These are phyloP conservation scores for Lizanozyma gosingica DNA, from an alignment of 1,139 yeast species.

Conservation along the genomic window DNA sequence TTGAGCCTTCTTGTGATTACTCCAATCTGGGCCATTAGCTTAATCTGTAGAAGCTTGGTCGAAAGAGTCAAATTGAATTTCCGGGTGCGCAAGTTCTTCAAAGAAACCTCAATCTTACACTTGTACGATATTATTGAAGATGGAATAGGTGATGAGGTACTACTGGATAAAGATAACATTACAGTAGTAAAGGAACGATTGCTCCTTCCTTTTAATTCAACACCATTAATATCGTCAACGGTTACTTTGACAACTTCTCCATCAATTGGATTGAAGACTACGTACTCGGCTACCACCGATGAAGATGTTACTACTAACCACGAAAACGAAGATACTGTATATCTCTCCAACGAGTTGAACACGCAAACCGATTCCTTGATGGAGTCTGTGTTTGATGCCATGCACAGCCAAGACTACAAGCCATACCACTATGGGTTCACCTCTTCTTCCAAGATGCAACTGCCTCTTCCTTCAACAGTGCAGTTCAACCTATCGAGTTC, in stretches of 20 bases:
- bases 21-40: conserved; percentile 47
- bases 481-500: not conserved
- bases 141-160: conserved; percentile 1
- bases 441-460: not conserved
- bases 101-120: conserved; percentile 21
- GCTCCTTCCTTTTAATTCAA: too few relatives aligned
- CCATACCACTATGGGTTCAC: conserved; percentile 13
- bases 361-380: conserved; percentile 51
- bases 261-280: too few relatives aligned
- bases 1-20: conserved; percentile 34
- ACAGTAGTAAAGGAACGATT: not conserved
- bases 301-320: conserved; percentile 10
- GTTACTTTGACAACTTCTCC: too few relatives aligned
- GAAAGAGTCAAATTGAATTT: conserved; percentile 28
- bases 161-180: not conserved
- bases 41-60: conserved; percentile 34
- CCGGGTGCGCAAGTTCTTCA: conserved; percentile 23
- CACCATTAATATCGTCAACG: too few relatives aligned
- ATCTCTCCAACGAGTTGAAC: conserved; percentile 17
- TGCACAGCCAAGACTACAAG: conserved; percentile 22
- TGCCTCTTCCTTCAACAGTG: not conserved
- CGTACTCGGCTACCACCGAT: conserved; percentile 5
- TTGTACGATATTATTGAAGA: conserved; percentile 16
- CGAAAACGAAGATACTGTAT: conserved; percentile 1
- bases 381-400: conserved; percentile 53